These are phyloP conservation scores for Saraca asoca DNA, from an alignment of 331 rosid genomes.

Conservation along the genomic window DNA sequence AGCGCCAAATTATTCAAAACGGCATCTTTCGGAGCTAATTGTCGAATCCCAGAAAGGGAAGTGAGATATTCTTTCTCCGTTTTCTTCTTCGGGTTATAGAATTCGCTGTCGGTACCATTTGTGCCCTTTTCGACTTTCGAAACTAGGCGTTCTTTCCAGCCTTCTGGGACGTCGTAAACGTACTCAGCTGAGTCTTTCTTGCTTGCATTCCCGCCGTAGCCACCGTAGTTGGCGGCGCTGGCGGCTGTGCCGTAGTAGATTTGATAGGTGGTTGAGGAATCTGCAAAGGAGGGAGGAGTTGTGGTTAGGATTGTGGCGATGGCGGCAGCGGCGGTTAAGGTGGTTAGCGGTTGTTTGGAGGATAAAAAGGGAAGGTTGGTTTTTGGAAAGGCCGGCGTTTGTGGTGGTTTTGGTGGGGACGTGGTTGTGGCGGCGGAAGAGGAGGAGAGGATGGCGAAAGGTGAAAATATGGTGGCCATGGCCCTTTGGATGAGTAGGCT, in stretches of 20 bases:
- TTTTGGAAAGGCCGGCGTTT: slow-evolving; percentile 31
- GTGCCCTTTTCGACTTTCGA: slow-evolving; percentile 90
- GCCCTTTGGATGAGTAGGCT: slow-evolving; percentile 18
- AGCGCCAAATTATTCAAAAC: slow-evolving; percentile 77
- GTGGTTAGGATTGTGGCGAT: slow-evolving; percentile 52
- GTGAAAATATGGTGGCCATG: slow-evolving; percentile 59
- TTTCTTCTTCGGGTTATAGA: slow-evolving; percentile 81
- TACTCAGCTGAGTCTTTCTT: slow-evolving; percentile 86
- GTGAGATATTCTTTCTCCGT: slow-evolving; percentile 80
- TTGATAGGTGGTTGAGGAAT: slow-evolving; percentile 42
- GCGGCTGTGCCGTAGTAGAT: slow-evolving; percentile 91
- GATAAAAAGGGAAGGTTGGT: slow-evolving; percentile 38
- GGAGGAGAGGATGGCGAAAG: slow-evolving; percentile 48
- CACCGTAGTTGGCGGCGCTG: slow-evolving; percentile 87
- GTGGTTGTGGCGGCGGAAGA: slow-evolving; percentile 33
- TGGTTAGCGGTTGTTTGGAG: slow-evolving; percentile 43
- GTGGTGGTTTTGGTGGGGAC: slow-evolving; percentile 47
- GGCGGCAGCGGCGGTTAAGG: slow-evolving; percentile 59
- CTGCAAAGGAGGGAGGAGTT: slow-evolving; percentile 58
- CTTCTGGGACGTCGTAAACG: slow-evolving; percentile 74
- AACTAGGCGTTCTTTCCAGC: slow-evolving; percentile 87
- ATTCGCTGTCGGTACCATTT: slow-evolving; percentile 88
- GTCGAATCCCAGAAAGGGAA: slow-evolving; percentile 62
- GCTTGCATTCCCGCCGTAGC: slow-evolving; percentile 79
- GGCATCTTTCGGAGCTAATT: slow-evolving; percentile 73